Conservation (phyloP, 768 basidiomycete genomes). For the Lactarius sp. region DNA sequence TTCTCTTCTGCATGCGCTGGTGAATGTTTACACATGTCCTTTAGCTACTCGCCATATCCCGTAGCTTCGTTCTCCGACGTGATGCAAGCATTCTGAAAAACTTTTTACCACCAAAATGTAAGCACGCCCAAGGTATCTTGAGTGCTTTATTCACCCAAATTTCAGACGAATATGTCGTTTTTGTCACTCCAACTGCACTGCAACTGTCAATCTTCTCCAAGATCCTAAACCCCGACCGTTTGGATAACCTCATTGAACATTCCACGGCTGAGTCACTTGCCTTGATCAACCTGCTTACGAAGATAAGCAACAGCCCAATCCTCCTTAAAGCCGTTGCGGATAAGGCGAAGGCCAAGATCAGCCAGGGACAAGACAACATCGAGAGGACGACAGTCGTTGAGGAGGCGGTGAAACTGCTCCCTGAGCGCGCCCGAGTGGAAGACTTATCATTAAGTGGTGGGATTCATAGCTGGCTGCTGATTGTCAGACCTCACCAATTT, state of each 20-base stretch:
- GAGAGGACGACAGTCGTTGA: slow-evolving; percentile 47
- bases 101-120: slow-evolving; percentile 89
- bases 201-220: slow-evolving; percentile 75
- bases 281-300: slow-evolving; percentile 74
- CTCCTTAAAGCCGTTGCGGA: slow-evolving; percentile 77
- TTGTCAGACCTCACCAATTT: slow-evolving; percentile 11
- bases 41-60: slow-evolving; percentile 67
- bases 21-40: background rate
- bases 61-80: slow-evolving; percentile 86
- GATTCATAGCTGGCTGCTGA: background rate
- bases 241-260: slow-evolving; percentile 64
- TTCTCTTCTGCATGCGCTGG: background rate
- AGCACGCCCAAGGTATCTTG: slow-evolving; percentile 27
- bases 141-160: background rate
- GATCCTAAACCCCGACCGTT: slow-evolving; percentile 65
- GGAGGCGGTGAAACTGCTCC: slow-evolving; percentile 60
- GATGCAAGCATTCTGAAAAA: slow-evolving; percentile 78
- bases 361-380: slow-evolving; percentile 33
- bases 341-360: slow-evolving; percentile 43
- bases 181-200: slow-evolving; percentile 79
- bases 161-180: slow-evolving; percentile 97
- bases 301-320: slow-evolving; percentile 91
- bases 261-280: slow-evolving; percentile 75
- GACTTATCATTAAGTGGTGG: slow-evolving; percentile 80
- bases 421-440: slow-evolving; percentile 52